Evolutionary conservation across 2,329 filamentous ascomycete species (phyloP).

Genomic region (Pseudogymnoascus sp.): DNA sequence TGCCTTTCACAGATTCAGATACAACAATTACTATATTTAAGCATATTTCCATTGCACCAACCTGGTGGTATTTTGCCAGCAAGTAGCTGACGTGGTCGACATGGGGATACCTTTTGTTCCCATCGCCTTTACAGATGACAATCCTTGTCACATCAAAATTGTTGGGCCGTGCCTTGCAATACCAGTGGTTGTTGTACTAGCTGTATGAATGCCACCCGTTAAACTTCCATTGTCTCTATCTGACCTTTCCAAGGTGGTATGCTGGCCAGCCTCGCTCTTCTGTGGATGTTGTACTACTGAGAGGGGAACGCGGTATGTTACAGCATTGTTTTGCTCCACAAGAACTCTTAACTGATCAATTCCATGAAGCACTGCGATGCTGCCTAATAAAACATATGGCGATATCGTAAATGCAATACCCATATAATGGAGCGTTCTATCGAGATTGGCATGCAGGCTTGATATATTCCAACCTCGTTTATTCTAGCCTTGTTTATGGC

Average conservation of each 20-base stretch:
- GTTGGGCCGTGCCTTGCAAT: constrained; percentile 13
- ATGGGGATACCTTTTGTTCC: neutral
- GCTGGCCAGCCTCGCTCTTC: constrained; percentile 46
- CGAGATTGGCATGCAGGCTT: neutral
- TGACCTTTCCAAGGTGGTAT: constrained; percentile 35
- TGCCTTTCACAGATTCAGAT: neutral
- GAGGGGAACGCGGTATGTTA: constrained; percentile 33
- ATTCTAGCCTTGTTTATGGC: neutral
- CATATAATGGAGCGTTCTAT: neutral
- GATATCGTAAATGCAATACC: constrained; percentile 3
- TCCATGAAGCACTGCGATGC: neutral
- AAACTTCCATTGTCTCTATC: constrained; percentile 9
- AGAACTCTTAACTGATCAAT: neutral
- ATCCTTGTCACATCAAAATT: constrained; percentile 35
- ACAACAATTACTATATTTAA: neutral
- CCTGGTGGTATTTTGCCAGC: constrained; percentile 28
- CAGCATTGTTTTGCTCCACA: neutral
- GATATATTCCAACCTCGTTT: neutral
- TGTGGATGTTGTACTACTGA: constrained; percentile 49
- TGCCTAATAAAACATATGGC: neutral
- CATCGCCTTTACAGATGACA: constrained; percentile 18
- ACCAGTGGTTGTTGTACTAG: constrained; percentile 37
- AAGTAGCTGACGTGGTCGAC: constrained; percentile 32
- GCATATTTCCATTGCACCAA: neutral
- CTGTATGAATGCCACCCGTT: constrained; percentile 32